phyloP scores from a whole-genome alignment of 2,329 filamentous ascomycete genomes.

The Aspergillus chevalieri region DNA sequence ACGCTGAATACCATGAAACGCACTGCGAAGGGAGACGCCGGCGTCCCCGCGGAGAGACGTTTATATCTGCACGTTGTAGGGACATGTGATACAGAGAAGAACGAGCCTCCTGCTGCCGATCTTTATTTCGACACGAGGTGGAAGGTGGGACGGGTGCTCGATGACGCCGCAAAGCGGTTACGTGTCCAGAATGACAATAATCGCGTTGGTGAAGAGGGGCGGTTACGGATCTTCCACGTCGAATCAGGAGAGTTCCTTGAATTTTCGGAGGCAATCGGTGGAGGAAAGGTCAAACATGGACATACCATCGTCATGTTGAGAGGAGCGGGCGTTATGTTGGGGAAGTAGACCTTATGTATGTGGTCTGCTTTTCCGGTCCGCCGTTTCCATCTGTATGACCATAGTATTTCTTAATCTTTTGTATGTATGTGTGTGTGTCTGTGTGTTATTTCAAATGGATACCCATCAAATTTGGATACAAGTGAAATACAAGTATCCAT shows the following conservation, averaged over 20 bases:
- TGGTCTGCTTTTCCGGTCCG: too few relatives aligned
- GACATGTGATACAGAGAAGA: constrained; percentile 74
- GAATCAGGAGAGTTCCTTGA: constrained; percentile 81
- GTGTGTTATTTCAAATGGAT: too few relatives aligned
- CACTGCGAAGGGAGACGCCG: constrained; percentile 82
- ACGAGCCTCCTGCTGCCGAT: constrained; percentile 73
- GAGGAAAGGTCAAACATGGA: constrained; percentile 61
- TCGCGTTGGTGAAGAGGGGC: constrained; percentile 53
- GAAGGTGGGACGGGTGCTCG: constrained; percentile 67
- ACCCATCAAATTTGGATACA: too few relatives aligned
- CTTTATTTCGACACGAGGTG: constrained; percentile 80
- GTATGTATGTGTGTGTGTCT: too few relatives aligned
- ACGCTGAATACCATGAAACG: constrained; percentile 75
- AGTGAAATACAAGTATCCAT: too few relatives aligned
- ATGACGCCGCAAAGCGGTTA: constrained; percentile 39
- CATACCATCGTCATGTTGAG: constrained; percentile 86
- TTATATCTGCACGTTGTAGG: constrained; percentile 88
- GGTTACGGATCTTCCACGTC: constrained; percentile 84
- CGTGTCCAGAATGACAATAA: constrained; percentile 44
- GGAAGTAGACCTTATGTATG: constrained; percentile 40
- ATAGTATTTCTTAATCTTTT: too few relatives aligned
- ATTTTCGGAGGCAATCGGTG: constrained; percentile 79
- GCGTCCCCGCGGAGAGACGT: constrained; percentile 73
- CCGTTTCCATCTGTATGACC: too few relatives aligned
- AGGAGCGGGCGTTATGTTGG: constrained; percentile 71